Base-by-base conservation (phyloP, 768 basidiomycete genomes). In the Gloeophyllum trabeum region DNA sequence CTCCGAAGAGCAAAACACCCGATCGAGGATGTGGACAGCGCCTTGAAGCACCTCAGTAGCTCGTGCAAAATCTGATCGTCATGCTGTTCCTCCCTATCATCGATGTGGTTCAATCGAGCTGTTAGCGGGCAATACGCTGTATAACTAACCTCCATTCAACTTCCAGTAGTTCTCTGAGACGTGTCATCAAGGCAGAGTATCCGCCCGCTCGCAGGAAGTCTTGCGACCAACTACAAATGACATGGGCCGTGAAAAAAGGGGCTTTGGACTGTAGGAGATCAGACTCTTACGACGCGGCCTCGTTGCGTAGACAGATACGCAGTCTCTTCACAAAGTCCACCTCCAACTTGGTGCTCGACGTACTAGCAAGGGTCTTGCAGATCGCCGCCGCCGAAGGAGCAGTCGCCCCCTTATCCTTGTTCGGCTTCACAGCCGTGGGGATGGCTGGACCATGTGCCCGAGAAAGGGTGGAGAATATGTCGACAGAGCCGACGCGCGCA, bases 61-160 rank as follows among this genome's bases (percentile, higher is more conserved):
- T 97, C 93, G 49, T 94, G 82, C 13, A 99, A 67, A 34, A 96
- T 70, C 57, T 96, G 82, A 55, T 98, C 96, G 54, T 96, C 96
- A 49, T 96, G 94, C 54, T 98, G 94, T 56, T 99, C 96, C 58
- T 98, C 94, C 48, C 92, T 92, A 52, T n/a, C 48, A 24, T 32
- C 20, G 20, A 43, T n/a, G n/a, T n/a, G n/a, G n/a, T n/a, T n/a
- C n/a, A 21, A 37, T 55, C 32, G 56, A 45, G 19, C 16, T 39
- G 24, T 24, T 5, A 28, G 26, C 35, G 24, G 5, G 41, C 35
- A 18, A 18, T 18, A 18, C n/a, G 16, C 34, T 26, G 39, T 16
- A 16, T 32, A 16, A 65, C 77, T 46, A 50, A 88, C 89, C 94
- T 80, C 96, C 96, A 99, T 61, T 99, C 96, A 25, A 97, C 78